Evolutionary conservation across 208 protist species (phyloP).

Genomic region (Leishmania turanica): DNA sequence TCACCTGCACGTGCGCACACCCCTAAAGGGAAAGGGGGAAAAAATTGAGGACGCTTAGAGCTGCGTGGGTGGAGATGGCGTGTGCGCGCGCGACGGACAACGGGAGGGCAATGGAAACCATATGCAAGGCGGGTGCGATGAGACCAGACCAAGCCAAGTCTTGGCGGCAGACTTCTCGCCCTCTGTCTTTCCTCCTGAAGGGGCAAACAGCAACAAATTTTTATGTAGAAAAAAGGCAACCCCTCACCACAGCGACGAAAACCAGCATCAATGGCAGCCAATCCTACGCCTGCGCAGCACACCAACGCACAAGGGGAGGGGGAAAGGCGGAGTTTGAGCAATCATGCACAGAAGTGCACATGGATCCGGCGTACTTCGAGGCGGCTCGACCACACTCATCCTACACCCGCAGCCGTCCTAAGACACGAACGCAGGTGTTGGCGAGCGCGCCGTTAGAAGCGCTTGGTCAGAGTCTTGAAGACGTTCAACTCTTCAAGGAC

Average conservation of each 20-base stretch:
- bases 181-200: background rate
- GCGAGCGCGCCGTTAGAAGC: background rate
- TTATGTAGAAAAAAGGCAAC: background rate
- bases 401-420: background rate
- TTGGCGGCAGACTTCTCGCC: background rate
- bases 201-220: background rate
- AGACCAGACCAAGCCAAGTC: background rate
- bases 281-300: background rate
- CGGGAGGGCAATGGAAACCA: background rate
- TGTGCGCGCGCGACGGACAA: background rate
- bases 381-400: background rate
- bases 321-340: background rate
- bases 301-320: background rate
- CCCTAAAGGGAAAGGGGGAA: background rate
- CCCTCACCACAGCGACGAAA: background rate
- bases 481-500: slow-evolving; percentile 10
- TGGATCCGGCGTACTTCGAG: background rate
- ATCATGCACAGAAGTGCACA: background rate
- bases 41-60: background rate
- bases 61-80: background rate
- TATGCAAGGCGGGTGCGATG: background rate
- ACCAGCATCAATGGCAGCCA: background rate
- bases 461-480: slow-evolving; percentile 5
- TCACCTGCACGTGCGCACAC: background rate
- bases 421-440: background rate